Evolutionary conservation across 805 yeast genomes (phyloP).

Genomic region (Isabelozyma gotoi): DNA sequence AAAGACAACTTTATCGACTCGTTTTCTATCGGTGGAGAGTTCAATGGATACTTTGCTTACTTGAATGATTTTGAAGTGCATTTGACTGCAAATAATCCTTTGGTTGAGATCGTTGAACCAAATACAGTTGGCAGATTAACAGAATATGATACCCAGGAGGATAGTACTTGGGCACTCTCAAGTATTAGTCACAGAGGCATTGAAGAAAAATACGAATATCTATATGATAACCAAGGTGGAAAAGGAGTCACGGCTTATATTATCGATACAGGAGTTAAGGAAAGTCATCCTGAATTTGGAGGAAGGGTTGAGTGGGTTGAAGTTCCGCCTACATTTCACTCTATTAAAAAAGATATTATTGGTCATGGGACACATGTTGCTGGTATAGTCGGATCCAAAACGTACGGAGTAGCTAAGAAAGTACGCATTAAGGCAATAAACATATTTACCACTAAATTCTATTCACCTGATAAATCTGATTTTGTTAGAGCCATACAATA

Average conservation of each 20-base stretch:
- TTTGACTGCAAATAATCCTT: background rate
- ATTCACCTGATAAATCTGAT: too few relatives aligned
- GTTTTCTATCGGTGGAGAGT: background rate
- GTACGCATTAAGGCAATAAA: conserved; percentile 81
- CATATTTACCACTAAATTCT: conserved; percentile 79
- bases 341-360: conserved; percentile 61
- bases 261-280: conserved; percentile 85
- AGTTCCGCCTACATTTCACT: conserved; percentile 35
- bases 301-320: conserved; percentile 49
- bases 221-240: conserved; percentile 40
- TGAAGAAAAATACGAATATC: conserved; percentile 21
- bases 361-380: conserved; percentile 98
- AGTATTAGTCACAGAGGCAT: conserved; percentile 31
- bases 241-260: conserved; percentile 75
- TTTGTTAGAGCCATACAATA: conserved; percentile 83
- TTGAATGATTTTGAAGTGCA: background rate
- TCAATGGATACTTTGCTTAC: background rate
- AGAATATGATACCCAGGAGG: conserved; percentile 35
- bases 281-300: conserved; percentile 71
- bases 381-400: conserved; percentile 83
- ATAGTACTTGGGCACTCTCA: conserved; percentile 43
- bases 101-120: conserved; percentile 36
- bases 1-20: background rate
- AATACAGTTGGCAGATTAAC: conserved; percentile 36
- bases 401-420: conserved; percentile 81